phyloP scores from a whole-genome alignment of 257 asterid species.

The Solanum lycopersicoides region DNA sequence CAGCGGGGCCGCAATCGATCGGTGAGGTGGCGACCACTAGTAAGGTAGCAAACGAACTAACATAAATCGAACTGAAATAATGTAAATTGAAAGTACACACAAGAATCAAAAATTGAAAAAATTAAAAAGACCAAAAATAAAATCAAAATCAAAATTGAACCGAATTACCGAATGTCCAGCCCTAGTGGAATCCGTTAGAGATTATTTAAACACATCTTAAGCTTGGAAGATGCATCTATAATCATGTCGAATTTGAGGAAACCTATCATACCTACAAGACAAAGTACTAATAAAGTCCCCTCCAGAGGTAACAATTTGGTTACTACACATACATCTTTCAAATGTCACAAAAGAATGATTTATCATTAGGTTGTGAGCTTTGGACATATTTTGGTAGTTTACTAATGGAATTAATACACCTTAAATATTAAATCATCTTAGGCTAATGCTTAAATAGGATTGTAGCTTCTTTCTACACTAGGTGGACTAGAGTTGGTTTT shows the following conservation, averaged over 20 bases:
- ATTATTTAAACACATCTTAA: not conserved
- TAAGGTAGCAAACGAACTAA: too few relatives aligned
- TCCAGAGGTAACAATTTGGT: not conserved
- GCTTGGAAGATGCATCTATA: not conserved
- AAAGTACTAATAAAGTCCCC: not conserved
- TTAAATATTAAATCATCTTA: not conserved
- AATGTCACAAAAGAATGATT: not conserved
- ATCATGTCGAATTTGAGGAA: not conserved
- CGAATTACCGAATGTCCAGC: too few relatives aligned
- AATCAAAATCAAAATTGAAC: too few relatives aligned
- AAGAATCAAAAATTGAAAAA: too few relatives aligned
- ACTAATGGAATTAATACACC: not conserved
- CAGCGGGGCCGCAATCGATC: not conserved
- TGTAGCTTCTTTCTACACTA: not conserved
- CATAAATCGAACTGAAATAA: accelerated
- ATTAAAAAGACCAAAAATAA: too few relatives aligned
- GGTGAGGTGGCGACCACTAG: too few relatives aligned
- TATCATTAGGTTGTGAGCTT: not conserved
- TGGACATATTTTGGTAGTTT: not conserved
- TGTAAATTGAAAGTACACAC: too few relatives aligned
- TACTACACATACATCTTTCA: not conserved
- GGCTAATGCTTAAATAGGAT: too few relatives aligned
- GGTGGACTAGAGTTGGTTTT: not conserved
- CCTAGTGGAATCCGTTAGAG: not conserved
- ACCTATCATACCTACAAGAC: not conserved